Conservation (phyloP, 2,329 filamentous ascomycete genomes). For the Aureobasidium pullulans region DNA sequence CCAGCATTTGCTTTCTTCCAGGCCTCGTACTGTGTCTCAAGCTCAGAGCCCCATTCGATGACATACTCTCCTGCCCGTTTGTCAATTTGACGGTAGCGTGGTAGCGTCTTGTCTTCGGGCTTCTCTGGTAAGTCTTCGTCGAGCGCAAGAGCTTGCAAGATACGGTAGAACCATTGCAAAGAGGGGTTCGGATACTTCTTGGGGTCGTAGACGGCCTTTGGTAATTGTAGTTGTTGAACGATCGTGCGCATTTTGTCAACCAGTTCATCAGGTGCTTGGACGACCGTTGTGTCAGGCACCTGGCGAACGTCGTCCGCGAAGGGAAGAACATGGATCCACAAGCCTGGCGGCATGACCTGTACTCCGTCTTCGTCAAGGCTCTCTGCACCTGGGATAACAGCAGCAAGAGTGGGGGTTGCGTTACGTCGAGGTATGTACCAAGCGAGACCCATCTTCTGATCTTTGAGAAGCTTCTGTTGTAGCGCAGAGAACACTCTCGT, state of each 20-base stretch:
- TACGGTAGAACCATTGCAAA: conserved; percentile 95
- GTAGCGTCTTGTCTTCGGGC: conserved; percentile 70
- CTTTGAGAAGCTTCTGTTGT: conserved; percentile 74
- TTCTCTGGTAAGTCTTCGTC: conserved; percentile 80
- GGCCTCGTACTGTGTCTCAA: conserved; percentile 52
- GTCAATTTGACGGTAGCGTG: conserved; percentile 79
- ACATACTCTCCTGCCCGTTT: conserved; percentile 79
- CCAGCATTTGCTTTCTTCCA: conserved; percentile 28
- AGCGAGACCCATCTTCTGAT: conserved; percentile 73
- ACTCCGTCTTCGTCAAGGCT: conserved; percentile 57
- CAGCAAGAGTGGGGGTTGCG: conserved; percentile 69
- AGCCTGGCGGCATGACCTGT: conserved; percentile 68
- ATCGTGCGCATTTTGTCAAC: conserved; percentile 76
- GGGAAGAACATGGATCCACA: conserved; percentile 84
- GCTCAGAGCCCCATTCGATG: conserved; percentile 63
- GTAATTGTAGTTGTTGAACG: conserved; percentile 79
- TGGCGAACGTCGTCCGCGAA: conserved; percentile 83
- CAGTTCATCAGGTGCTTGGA: conserved; percentile 60
- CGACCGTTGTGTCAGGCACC: conserved; percentile 53
- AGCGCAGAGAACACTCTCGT: conserved; percentile 87
- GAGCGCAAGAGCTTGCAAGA: conserved; percentile 82
- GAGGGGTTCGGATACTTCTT: conserved; percentile 75
- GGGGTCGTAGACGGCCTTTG: conserved; percentile 77
- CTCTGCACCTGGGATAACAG: conserved; percentile 69
- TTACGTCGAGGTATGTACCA: conserved; percentile 86